Evolutionary conservation across 768 basidiomycete genomes (phyloP), one percentile per base, ranked within the genome.

Genomic region (Pulveroboletus frians): DNA sequence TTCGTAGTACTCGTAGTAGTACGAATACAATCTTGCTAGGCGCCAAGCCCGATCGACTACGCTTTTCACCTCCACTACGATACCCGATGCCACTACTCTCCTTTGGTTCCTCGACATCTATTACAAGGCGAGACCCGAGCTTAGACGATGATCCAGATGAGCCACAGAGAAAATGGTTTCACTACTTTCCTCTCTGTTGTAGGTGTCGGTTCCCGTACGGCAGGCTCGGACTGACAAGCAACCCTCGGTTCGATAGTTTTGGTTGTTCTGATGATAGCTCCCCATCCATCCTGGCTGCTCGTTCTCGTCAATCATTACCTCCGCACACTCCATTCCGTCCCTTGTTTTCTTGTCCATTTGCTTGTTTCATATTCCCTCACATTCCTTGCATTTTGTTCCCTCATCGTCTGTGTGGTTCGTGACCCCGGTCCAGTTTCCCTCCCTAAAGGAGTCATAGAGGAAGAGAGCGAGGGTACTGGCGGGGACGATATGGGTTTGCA

Each of bases 271-370:
- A 77, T 90, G 44, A 62, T 89, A 4, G 76, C 78, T 8, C 88
- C 88, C 9, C 89, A 89, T 32, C 87, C 87, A 1, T 89, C 88
- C 5, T 69, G 83, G 58, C 68, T 90, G 13, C 75, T 79, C 49
- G 69, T 89, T 40, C 77, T 90, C 29, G 73, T 84, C 49, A 75
- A 81, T 53, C 84, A 85, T 59, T 79, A 90, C 61, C 73, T 85
- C 29, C 70, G 73, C 40, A 78, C 77, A 10, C 66, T 81, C 8
- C 68, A 78, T 42, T 68, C 73, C 32, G 72, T 78, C 4, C 39
- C 68, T 14, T 60, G 69, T 32, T 83, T 85, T 55, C 44, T 69
- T 11, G 57, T 71, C 0, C 88, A 91, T 59, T 68, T 88, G 2
- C 32, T 75, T n/a, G 61, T 73, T 48, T 78, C 77, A 17, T 88